Conservation (phyloP, 257 asterid species). For the Solanum chmielewskii region DNA sequence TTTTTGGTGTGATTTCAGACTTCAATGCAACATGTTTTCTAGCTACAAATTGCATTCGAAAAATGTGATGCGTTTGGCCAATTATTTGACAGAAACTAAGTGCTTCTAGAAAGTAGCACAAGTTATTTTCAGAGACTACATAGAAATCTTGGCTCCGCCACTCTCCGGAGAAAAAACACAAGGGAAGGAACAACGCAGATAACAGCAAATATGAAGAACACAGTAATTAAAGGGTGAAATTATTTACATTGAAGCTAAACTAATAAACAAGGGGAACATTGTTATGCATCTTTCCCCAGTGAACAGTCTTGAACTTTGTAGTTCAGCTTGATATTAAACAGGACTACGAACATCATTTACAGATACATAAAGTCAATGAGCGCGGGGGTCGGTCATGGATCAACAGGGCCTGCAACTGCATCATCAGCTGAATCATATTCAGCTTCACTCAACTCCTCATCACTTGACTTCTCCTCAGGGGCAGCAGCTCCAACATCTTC, state of each 20-base stretch:
- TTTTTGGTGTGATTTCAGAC: neutral
- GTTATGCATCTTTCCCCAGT: slow-evolving; percentile 25
- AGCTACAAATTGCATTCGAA: neutral
- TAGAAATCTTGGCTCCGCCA: neutral
- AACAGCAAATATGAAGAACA: neutral
- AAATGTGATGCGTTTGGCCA: neutral
- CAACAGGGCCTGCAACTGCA: slow-evolving; percentile 54
- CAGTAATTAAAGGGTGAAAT: neutral
- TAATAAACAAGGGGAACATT: slow-evolving; percentile 3
- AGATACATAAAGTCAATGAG: slow-evolving; percentile 4
- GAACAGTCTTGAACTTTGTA: slow-evolving; percentile 25
- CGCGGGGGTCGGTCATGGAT: slow-evolving; percentile 31
- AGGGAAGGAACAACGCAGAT: neutral
- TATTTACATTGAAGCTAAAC: slow-evolving; percentile 26
- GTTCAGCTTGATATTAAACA: slow-evolving; percentile 7
- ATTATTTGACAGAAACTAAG: neutral
- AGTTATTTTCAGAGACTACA: neutral
- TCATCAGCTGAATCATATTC: slow-evolving; percentile 71
- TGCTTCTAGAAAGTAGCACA: too few species aligned
- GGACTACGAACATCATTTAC: slow-evolving; percentile 26
- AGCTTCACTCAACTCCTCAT: slow-evolving; percentile 71
- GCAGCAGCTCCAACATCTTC: slow-evolving; percentile 70
- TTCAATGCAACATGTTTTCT: neutral
- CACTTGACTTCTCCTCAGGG: slow-evolving; percentile 64
- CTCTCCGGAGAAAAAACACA: neutral